Evolutionary conservation across 352 stramenopile species (phyloP), one percentile per base, ranked within the genome.

Genomic region (Globisporangium cederbergense): DNA sequence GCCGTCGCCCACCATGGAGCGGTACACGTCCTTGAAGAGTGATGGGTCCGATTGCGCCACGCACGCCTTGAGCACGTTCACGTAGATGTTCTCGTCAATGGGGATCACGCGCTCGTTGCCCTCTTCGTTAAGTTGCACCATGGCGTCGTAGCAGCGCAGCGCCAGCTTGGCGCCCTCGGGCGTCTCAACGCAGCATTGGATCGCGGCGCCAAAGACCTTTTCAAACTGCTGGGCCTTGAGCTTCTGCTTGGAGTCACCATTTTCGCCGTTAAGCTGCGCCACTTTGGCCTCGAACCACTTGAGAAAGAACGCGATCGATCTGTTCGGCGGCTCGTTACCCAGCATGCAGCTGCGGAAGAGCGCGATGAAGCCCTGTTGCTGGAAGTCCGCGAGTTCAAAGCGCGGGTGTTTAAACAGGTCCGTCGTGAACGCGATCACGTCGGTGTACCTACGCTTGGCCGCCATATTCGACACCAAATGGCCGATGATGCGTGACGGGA

Each of bases 1-100:
- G 50, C 74, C 71, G 60, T 79, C 75, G 38, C 61, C 47, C 30
- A 65, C 75, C 83, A 93, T 91, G 18, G 52, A 63, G 2, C 71
- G 65, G 54, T 90, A 93, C 18, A 79, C 74, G 34, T 90, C 66
- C 30, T 75, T 76, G 22, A 91, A 81, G n/a, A 74, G 60, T 14
- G 56, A 57, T 1, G 63, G 62, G 60, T 93, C 74, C 1, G 74
- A 67, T 8, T 74, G 49, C 14, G 65, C 71, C 13, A 65, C 64
- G 36, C 74, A 80, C 14, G 82, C 77, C 63, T 88, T 89, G 62
- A 93, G 72, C 18, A 87, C 68, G 62, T 91, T 93, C 30, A 93
- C 81, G 65, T 83, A 88, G 14, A 93, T 86, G 58, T 91, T 93
- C 62, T 93, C 85, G 64, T 93, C 85, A n/a, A 62, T 69, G 8